Percentiles rank a stretch among this genome's conserved stretches.
Conservation (phyloP, 805 yeast genomes). For the Candida maltosa region DNA sequence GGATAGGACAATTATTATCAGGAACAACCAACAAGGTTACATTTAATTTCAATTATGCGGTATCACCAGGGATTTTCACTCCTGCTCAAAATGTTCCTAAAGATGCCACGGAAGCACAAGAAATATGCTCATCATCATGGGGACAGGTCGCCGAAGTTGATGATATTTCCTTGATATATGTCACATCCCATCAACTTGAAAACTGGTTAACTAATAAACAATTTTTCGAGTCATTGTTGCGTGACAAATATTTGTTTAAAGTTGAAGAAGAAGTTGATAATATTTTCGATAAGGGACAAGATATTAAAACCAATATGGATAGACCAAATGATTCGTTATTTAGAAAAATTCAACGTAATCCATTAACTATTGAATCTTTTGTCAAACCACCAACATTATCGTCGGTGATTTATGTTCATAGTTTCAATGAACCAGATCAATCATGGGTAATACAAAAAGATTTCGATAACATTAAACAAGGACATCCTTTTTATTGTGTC, state of each 20-base stretch:
- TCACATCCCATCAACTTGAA: slow-evolving; percentile 35
- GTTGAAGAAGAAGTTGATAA: slow-evolving; percentile 7
- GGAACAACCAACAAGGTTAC: slow-evolving; percentile 17
- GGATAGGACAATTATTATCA: slow-evolving; percentile 33
- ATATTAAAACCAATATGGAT: slow-evolving; percentile 3
- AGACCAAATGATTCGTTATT: slow-evolving; percentile 1
- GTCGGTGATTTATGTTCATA: slow-evolving; percentile 12
- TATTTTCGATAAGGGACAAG: slow-evolving; percentile 2
- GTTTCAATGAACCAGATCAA: slow-evolving; percentile 21
- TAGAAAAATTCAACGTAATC: slow-evolving; percentile 15
- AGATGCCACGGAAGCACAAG: slow-evolving; percentile 19
- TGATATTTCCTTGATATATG: slow-evolving; percentile 21
- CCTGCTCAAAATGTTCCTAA: slow-evolving; percentile 22
- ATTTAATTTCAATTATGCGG: slow-evolving; percentile 24
- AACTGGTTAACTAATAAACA: slow-evolving; percentile 16
- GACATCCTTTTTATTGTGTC: slow-evolving; percentile 30
- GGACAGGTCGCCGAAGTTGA: slow-evolving; percentile 27
- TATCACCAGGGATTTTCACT: slow-evolving; percentile 28
- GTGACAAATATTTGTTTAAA: slow-evolving; percentile 12
- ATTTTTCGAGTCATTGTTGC: slow-evolving; percentile 14
- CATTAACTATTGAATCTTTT: slow-evolving; percentile 19
- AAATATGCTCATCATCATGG: slow-evolving; percentile 37
- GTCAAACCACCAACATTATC: slow-evolving; percentile 22
- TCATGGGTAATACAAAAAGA: slow-evolving; percentile 21
- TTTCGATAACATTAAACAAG: slow-evolving; percentile 11